Evolutionary conservation across 164 flowering plant genomes (phyloP).

Genomic region (grape (Vitis vinifera)): DNA sequence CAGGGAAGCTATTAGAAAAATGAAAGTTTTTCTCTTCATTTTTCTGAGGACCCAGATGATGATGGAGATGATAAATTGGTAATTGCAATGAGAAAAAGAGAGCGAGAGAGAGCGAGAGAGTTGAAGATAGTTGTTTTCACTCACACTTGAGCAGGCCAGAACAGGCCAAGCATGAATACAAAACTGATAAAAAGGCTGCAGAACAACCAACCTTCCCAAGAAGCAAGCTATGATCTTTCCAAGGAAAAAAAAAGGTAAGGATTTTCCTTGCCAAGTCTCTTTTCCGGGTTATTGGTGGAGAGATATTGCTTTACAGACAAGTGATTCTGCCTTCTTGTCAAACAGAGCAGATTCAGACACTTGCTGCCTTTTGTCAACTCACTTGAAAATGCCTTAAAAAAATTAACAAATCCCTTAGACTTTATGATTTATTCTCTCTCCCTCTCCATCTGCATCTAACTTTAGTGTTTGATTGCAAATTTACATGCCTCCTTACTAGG

Average conservation of each 20-base stretch:
- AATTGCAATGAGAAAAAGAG: background rate
- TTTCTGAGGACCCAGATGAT: constrained; percentile 17
- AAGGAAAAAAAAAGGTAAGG: background rate
- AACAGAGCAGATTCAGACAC: constrained; percentile 1
- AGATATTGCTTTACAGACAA: constrained; percentile 31
- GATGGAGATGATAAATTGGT: constrained; percentile 15
- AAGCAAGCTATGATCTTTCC: background rate
- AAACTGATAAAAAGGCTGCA: background rate
- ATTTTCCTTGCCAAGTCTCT: background rate
- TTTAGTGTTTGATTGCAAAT: no score
- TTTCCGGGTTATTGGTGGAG: background rate
- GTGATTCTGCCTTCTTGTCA: constrained; percentile 29
- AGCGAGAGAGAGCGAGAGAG: background rate
- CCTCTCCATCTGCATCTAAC: no score
- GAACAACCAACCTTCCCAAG: background rate
- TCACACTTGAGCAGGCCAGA: constrained; percentile 6
- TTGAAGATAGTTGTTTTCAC: constrained; percentile 6
- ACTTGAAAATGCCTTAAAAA: constrained; percentile 2
- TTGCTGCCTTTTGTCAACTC: constrained; percentile 14
- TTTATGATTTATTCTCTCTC: no score
- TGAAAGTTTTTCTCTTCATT: constrained; percentile 11
- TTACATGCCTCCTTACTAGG: no score
- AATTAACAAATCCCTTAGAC: background rate
- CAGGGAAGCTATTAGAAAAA: constrained; percentile 9
- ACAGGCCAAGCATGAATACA: background rate